Conservation (phyloP, 805 yeast genomes). For the Monosporozyma servazzii region DNA sequence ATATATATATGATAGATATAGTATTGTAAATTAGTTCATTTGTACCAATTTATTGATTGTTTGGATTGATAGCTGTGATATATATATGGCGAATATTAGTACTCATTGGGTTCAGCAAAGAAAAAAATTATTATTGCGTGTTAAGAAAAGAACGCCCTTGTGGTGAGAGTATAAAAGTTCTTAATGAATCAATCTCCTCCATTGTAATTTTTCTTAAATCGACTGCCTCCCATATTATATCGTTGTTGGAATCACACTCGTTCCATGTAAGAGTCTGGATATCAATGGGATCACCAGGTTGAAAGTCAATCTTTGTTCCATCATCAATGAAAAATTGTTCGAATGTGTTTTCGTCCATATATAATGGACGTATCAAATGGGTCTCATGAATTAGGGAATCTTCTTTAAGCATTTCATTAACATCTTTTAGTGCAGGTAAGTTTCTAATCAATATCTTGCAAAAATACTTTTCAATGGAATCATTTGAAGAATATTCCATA, state of each 20-base stretch:
- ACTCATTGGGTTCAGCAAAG: neutral
- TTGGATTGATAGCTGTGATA: too few species aligned
- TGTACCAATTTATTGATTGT: neutral
- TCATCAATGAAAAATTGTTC: neutral
- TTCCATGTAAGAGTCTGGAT: slow-evolving; percentile 9
- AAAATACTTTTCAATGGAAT: neutral
- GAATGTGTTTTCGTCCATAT: neutral
- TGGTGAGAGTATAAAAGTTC: slow-evolving; percentile 6
- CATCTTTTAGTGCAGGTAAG: neutral
- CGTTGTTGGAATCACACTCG: neutral
- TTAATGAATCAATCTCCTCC: slow-evolving; percentile 9
- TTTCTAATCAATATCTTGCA: slow-evolving; percentile 4
- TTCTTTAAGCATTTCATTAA: neutral
- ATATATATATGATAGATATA: neutral
- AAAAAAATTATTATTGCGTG: neutral
- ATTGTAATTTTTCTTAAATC: slow-evolving; percentile 7
- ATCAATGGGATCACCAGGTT: slow-evolving; percentile 13
- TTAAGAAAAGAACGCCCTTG: neutral
- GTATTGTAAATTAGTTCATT: neutral
- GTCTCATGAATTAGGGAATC: neutral
- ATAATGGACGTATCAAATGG: neutral
- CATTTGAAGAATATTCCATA: slow-evolving; percentile 4
- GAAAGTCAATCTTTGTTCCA: neutral
- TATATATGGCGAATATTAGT: neutral
- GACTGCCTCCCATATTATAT: slow-evolving; percentile 9